Percentiles rank a stretch among this genome's conserved stretches.
phyloP scores from a whole-genome alignment of 306 rosid genomes.

The Herpetospermum pedunculosum region DNA sequence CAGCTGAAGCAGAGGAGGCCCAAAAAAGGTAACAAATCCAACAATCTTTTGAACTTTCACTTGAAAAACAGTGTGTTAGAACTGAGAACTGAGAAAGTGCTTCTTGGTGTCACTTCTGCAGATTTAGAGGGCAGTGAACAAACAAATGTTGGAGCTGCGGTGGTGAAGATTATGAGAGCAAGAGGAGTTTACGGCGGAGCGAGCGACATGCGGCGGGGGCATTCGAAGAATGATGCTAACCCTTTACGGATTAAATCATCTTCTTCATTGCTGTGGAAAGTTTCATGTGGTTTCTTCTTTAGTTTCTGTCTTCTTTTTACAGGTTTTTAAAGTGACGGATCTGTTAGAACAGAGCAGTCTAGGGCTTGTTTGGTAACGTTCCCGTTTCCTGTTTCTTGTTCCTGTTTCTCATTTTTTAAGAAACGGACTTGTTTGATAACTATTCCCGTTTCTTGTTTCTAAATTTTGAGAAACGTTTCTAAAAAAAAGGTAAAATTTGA shows the following conservation, averaged over 20 bases:
- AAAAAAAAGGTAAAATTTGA: too few species aligned
- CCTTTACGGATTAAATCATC: neutral
- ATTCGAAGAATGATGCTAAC: neutral
- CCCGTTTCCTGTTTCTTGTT: too few species aligned
- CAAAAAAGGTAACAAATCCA: neutral
- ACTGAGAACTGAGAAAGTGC: too few species aligned
- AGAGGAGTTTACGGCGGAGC: neutral
- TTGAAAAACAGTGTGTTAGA: neutral
- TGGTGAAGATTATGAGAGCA: neutral
- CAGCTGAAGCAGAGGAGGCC: neutral
- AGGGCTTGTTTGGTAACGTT: too few species aligned
- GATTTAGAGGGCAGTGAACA: neutral
- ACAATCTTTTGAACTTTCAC: neutral
- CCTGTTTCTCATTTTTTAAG: too few species aligned
- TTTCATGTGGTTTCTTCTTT: neutral
- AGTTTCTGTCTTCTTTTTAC: neutral
- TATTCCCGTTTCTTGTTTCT: too few species aligned
- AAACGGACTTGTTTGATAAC: too few species aligned
- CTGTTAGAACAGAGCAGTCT: slow-evolving; percentile 2
- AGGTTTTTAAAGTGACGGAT: neutral
- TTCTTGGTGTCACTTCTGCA: neutral
- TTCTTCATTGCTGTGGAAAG: neutral
- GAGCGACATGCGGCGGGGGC: neutral
- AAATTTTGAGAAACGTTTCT: too few species aligned
- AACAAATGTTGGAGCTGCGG: neutral